Evolutionary conservation across 2,329 filamentous ascomycete species (phyloP), one percentile per base, ranked within the genome.

Genomic region (Pleoardoris graminearum): DNA sequence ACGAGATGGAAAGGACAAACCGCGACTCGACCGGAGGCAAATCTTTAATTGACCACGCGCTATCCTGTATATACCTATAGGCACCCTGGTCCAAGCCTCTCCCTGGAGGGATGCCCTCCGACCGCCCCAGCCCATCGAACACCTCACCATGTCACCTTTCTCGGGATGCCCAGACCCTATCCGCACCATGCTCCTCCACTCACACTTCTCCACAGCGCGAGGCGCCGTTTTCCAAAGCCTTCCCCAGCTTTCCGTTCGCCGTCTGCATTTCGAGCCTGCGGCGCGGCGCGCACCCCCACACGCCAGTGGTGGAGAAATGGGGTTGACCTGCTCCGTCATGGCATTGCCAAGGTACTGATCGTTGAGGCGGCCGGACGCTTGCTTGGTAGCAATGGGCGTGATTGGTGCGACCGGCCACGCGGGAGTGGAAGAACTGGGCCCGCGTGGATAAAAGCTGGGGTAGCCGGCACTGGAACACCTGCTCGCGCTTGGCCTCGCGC

Each of bases 221-320:
- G 16, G n/a, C n/a, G 3, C 42, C 29, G 21, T 14, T 21, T 27
- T 4, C 30, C 30, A 38, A n/a, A n/a, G 23, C 23, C n/a, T 38
- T 30, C 44, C 44, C 44, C 44, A 47, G 44, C 30, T 47, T 37
- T 22, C 33, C 37, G 16, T 29, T 37, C 44, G 33, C 30, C 32
- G 19, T 22, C 43, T 30, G 16, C 43, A 11, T 8, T 22, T n/a
- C 32, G 12, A 29, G 23, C 21, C 23, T 14, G 22, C 22, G 47
- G 54, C 54, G 35, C 30, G 51, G 48, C 54, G 55, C 52, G 48
- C 23, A 37, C 42, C 21, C 38, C 42, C 19, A 35, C 42, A 14
- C 39, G 22, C 39, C 43, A 58, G 49, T 58, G 51, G 55, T 58
- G 55, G 55, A 55, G 30, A 55, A 48, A 46, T 50, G 29, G n/a